phyloP scores from a whole-genome alignment of 2,329 filamentous ascomycete species.

The Calonectria multiphialidica region DNA sequence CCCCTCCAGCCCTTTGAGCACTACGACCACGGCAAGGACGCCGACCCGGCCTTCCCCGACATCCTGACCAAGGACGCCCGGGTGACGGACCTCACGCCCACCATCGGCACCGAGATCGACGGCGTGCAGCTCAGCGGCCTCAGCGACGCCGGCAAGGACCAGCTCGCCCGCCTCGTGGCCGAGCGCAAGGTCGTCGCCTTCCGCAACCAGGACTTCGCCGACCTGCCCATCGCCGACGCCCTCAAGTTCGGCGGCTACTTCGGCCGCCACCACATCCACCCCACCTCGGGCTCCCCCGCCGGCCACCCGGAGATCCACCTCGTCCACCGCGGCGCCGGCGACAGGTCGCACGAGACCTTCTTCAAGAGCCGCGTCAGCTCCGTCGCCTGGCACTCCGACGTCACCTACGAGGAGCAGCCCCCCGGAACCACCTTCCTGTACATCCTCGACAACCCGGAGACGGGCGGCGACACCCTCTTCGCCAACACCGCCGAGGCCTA shows the following conservation, averaged over 20 bases:
- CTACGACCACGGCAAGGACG: constrained; percentile 81
- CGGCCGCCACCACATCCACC: constrained; percentile 85
- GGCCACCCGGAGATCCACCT: constrained; percentile 83
- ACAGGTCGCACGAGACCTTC: constrained; percentile 66
- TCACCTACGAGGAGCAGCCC: constrained; percentile 89
- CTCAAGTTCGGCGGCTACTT: constrained; percentile 81
- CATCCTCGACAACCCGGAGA: constrained; percentile 82
- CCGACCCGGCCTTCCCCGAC: constrained; percentile 76
- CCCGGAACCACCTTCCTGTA: constrained; percentile 93
- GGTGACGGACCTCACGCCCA: constrained; percentile 75
- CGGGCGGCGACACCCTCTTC: constrained; percentile 89
- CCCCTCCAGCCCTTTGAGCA: constrained; percentile 79
- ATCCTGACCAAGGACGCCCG: constrained; percentile 66
- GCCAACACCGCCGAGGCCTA: constrained; percentile 86
- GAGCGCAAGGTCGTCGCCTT: constrained; percentile 85
- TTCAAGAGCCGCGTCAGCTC: constrained; percentile 79
- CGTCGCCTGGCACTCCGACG: constrained; percentile 90
- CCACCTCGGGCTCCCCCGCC: constrained; percentile 80
- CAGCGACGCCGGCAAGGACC: constrained; percentile 77
- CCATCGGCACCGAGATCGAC: constrained; percentile 78
- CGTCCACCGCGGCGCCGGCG: constrained; percentile 75
- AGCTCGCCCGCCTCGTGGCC: constrained; percentile 81
- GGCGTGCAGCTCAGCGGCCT: constrained; percentile 80
- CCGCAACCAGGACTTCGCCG: constrained; percentile 79
- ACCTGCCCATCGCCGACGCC: constrained; percentile 77